Evolutionary conservation across 2,329 filamentous ascomycete genomes (phyloP), one percentile per base, ranked within the genome.

Genomic region (Rasamsonia emersonii): DNA sequence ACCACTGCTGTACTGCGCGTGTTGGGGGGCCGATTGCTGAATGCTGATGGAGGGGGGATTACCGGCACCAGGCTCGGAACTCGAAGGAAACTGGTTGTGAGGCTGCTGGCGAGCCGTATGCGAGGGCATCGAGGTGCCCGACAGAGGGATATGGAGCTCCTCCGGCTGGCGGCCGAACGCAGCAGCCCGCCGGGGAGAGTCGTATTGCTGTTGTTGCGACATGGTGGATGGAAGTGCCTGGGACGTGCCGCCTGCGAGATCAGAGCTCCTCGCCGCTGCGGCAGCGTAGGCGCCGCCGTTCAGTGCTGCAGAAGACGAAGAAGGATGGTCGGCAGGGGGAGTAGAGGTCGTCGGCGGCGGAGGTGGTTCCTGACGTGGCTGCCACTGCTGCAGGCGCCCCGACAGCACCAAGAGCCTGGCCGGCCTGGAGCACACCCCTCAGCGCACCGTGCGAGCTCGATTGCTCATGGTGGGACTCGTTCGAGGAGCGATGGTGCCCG

Each of bases 1-100:
- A 30, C 56, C 53, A 36, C 47, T 50, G 32, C 60, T 54, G 49
- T 68, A 73, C 38, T 71, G 68, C 18, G 54, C 46, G 33, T 54
- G 50, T 33, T 67, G 61, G 15, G 70, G 61, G 13, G 64, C 66
- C n/a, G 68, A 65, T 44, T 76, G 70, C 43, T 79, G 75, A 29
- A 79, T 61, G 46, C 66, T 76, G 50, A 79, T 74, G 30, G 71
- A 67, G 31, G 73, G 71, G 33, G 65, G 60, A 38, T 64, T 61
- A 32, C 54, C 61, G 28, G 58, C 53, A 35, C 59, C 55, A 46
- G 70, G 70, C 33, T 70, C 65, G 42, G 68, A 61, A 26, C 67
- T 57, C 35, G 65, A 56, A 42, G 66, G 61, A 54, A 70, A 70
- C 43, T 70, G 60, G 31, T 64, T 60, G 28, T 59, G 56, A 41